phyloP scores from a whole-genome alignment of 495 filamentous ascomycete genomes.

The Elaphomyces granulatus region DNA sequence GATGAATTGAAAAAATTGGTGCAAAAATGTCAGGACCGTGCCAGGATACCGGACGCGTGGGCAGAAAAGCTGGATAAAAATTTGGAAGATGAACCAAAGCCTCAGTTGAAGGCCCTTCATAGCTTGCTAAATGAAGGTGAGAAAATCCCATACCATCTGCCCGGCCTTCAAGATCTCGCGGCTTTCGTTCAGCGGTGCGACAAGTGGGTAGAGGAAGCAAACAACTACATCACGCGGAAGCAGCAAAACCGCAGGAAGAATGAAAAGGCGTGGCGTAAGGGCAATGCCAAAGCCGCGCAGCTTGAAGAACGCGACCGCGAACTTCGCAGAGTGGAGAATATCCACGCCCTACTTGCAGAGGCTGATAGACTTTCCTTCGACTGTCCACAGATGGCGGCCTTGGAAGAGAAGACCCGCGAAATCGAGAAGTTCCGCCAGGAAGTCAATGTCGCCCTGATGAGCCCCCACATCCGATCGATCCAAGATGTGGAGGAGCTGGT shows the following conservation, averaged over 20 bases:
- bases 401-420: conserved; percentile 75
- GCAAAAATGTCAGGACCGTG: conserved; percentile 73
- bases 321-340: conserved; percentile 78
- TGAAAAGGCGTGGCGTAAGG: conserved; percentile 78
- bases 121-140: conserved; percentile 85
- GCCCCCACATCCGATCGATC: conserved; percentile 43
- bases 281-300: conserved; percentile 62
- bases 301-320: conserved; percentile 81
- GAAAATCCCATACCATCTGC: conserved; percentile 86
- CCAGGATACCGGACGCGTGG: conserved; percentile 76
- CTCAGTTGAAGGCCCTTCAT: conserved; percentile 74
- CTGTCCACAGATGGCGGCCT: conserved; percentile 75
- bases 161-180: conserved; percentile 67
- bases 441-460: conserved; percentile 52
- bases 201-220: conserved; percentile 96
- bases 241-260: conserved; percentile 97
- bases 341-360: conserved; percentile 66
- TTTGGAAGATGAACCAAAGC: conserved; percentile 67
- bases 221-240: conserved; percentile 93
- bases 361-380: conserved; percentile 89
- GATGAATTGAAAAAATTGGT: conserved; percentile 48
- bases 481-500: conserved; percentile 78
- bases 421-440: conserved; percentile 79
- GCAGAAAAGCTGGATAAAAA: conserved; percentile 75
- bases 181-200: conserved; percentile 89